phyloP scores from a whole-genome alignment of 202 grass and related monocot genomes.

The Panicum hallii region DNA sequence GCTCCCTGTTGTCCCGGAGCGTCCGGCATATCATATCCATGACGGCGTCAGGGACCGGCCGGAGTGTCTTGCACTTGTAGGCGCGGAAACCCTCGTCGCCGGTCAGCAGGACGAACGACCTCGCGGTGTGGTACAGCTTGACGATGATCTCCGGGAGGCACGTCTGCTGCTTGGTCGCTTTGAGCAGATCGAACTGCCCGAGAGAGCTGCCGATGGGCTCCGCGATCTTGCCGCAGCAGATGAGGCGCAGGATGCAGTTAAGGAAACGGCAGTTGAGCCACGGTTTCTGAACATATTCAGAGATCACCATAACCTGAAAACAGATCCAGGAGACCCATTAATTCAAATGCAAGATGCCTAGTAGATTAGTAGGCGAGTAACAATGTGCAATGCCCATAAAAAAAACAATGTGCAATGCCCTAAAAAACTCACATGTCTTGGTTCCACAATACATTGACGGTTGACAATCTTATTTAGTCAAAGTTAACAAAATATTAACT shows the following conservation, averaged over 20 bases:
- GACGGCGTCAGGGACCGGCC: not conserved
- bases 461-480: no score
- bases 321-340: not conserved
- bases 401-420: no score
- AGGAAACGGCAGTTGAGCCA: not conserved
- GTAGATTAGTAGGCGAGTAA: no score
- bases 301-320: constrained; percentile 31
- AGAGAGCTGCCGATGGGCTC: constrained; percentile 30
- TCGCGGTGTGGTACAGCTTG: not conserved
- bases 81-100: not conserved
- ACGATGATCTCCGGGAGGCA: not conserved
- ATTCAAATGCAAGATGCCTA: no score
- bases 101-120: constrained; percentile 21
- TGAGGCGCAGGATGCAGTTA: not conserved
- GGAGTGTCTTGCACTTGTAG: constrained; percentile 1
- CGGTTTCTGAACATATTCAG: constrained; percentile 22
- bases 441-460: no score
- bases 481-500: no score
- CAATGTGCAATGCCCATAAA: no score
- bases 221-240: constrained; percentile 26
- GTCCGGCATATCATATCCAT: constrained; percentile 9
- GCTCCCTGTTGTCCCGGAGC: not conserved
- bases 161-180: not conserved
- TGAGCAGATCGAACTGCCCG: constrained; percentile 42
- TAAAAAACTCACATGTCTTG: no score